Evolutionary conservation across 805 yeast species (phyloP), one percentile per base, ranked within the genome.

Genomic region (Metschnikowia chrysomelidarum): DNA sequence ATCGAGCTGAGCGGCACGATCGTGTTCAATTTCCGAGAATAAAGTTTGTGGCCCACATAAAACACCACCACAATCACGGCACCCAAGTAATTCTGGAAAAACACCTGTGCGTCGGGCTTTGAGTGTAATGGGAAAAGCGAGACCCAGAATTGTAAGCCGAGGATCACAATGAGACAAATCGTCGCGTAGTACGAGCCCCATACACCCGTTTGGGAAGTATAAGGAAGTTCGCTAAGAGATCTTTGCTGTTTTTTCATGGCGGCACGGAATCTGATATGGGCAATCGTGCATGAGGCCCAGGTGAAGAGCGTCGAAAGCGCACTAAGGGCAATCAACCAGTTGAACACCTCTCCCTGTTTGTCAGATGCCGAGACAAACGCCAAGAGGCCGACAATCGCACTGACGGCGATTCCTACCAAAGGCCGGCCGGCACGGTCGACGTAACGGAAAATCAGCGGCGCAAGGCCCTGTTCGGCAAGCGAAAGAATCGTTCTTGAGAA

Each of bases 221-320:
- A 80, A 1, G 82, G 83, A 32, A 80, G 61, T 26, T 77, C 81
- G 4, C 56, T 60, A 15, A 64, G 41, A 6, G 64, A 41, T 36
- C 71, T 59, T 17, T 74, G 75, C 41, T 32, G 76, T 41, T 48
- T 47, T 36, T 52, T 57, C 58, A 67, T 59, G 7, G 67, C 69
- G 4, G 47, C 49, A 50, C 73, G 58, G 48, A 67, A 66, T 43
- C 73, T 53, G 30, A 66, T 51, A 37, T 67, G 71, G 18, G 70
- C 59, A 15, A 62, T 42, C 38, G 68, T 61, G 43, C 67, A 65
- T 11, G 64, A 57, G 25, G 59, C 56, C 73, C 73, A 67, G 8
- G 70, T 66, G 46, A 67, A 67, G 25, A 67, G 54, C 39, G 66
- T 67, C 6, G 69, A 61, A 32, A 67, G 50, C 13, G 69, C 73